Evolutionary conservation across 768 basidiomycete genomes (phyloP).

Genomic region (Trametes elegans): DNA sequence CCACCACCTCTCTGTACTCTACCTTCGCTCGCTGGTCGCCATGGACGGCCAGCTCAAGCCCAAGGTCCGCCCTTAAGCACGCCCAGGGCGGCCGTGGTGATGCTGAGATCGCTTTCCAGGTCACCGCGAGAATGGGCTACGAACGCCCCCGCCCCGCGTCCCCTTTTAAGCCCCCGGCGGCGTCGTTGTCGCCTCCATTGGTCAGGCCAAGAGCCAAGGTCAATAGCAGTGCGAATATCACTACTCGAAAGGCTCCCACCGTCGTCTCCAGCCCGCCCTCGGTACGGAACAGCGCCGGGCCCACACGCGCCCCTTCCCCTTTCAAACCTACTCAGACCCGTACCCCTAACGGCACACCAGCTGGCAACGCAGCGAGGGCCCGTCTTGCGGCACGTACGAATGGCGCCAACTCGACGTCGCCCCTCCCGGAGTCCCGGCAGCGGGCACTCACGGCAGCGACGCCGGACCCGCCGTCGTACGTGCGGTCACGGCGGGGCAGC

Average conservation of each 20-base stretch:
- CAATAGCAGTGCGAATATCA: conserved; percentile 47
- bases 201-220: conserved; percentile 59
- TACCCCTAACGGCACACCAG: conserved; percentile 34
- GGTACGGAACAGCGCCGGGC: conserved; percentile 21
- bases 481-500: conserved; percentile 25
- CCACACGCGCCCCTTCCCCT: conserved; percentile 40
- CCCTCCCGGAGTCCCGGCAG: conserved; percentile 28
- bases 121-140: conserved; percentile 51
- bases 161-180: conserved; percentile 39
- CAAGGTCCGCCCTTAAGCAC: conserved; percentile 39
- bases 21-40: neutral
- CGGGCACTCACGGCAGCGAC: conserved; percentile 30
- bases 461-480: conserved; percentile 15
- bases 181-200: conserved; percentile 29
- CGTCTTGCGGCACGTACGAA: conserved; percentile 22
- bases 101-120: conserved; percentile 37
- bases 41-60: conserved; percentile 45
- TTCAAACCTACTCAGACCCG: conserved; percentile 31
- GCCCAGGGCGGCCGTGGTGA: conserved; percentile 10
- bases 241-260: conserved; percentile 26
- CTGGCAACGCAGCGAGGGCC: conserved; percentile 25
- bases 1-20: conserved; percentile 1
- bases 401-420: conserved; percentile 19
- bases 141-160: conserved; percentile 46
- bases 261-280: conserved; percentile 20